Evolutionary conservation across 192 early-diverging fungal genomes (phyloP).

Genomic region (Endogone sp.): DNA sequence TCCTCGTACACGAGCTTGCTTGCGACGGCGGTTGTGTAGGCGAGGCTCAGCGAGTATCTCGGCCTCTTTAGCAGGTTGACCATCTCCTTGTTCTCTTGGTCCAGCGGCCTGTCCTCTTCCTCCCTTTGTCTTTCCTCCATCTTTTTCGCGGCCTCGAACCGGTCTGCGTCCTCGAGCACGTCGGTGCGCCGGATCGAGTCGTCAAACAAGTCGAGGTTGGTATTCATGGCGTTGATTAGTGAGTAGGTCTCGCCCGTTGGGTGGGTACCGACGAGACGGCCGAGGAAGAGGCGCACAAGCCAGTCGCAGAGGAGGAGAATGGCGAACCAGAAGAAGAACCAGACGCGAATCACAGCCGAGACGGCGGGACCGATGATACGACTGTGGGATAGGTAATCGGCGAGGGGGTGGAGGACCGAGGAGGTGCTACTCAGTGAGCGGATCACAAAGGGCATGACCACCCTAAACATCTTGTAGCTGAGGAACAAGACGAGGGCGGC

Average conservation of each 20-base stretch:
- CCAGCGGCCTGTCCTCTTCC: constrained; percentile 1
- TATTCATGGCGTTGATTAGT: constrained; percentile 28
- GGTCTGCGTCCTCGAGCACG: constrained; percentile 13
- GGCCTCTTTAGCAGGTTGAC: constrained; percentile 23
- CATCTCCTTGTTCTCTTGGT: background rate
- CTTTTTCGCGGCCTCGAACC: constrained; percentile 15
- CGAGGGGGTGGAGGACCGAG: constrained; percentile 12
- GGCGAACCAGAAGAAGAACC: constrained; percentile 24
- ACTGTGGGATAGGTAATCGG: constrained; percentile 10
- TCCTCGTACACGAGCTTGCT: constrained; percentile 49
- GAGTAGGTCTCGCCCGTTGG: constrained; percentile 14
- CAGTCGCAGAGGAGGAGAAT: constrained; percentile 17
- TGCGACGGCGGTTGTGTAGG: constrained; percentile 45
- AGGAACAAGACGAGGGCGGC: constrained; percentile 14
- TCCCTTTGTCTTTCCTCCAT: constrained; percentile 2
- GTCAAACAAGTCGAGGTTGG: constrained; percentile 16
- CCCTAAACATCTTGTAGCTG: constrained; percentile 18
- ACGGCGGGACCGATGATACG: constrained; percentile 16
- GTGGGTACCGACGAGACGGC: constrained; percentile 22
- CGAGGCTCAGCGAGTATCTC: constrained; percentile 39
- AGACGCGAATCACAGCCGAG: constrained; percentile 12
- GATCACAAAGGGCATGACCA: constrained; percentile 14
- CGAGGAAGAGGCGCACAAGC: constrained; percentile 15
- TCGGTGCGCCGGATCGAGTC: constrained; percentile 4
- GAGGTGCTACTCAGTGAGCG: constrained; percentile 7